These are phyloP conservation scores for Rhododendron molle DNA, from an alignment of 148 eudicot genomes.

Conservation along the genomic window DNA sequence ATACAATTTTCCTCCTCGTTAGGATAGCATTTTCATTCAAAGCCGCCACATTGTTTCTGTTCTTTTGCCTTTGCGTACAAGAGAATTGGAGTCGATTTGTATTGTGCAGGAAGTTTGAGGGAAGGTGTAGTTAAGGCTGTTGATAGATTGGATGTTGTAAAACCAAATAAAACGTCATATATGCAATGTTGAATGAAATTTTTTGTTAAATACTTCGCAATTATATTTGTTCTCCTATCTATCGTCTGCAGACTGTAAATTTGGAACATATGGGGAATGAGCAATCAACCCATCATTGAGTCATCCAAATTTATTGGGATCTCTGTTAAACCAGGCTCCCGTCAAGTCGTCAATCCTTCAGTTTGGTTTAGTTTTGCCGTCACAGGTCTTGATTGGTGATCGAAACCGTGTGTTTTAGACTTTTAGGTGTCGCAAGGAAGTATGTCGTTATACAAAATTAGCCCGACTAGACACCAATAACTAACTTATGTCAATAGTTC, in stretches of 20 bases:
- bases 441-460: no score
- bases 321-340: no score
- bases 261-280: background rate
- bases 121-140: constrained; percentile 9
- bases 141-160: constrained; percentile 5
- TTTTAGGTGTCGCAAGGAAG: background rate
- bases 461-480: no score
- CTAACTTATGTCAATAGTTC: no score
- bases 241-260: background rate
- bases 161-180: background rate
- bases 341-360: background rate
- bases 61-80: background rate
- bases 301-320: background rate
- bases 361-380: background rate
- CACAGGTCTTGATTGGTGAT: background rate
- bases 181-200: background rate
- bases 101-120: constrained; percentile 1
- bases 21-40: background rate
- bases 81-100: background rate
- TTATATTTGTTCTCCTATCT: background rate
- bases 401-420: background rate
- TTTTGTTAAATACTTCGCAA: background rate
- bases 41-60: background rate
- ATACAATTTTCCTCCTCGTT: background rate
- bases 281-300: background rate